Evolutionary conservation across 305 asterid genomes (phyloP), one percentile per base, ranked within the genome.

Genomic region (Euphrasia arctica): DNA sequence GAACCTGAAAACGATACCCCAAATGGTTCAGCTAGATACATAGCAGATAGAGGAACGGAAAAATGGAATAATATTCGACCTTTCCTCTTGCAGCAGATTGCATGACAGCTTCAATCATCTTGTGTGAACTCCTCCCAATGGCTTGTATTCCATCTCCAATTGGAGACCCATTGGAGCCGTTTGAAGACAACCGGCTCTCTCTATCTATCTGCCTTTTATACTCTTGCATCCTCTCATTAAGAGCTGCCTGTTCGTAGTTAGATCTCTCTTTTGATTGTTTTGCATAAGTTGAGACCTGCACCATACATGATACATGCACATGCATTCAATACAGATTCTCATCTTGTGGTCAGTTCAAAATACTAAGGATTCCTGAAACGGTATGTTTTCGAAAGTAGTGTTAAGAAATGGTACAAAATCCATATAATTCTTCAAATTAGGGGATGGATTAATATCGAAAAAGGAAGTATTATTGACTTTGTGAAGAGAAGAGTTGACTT

Each of bases 41-140:
- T 47, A 47, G 64, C 57, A 58, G 49, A 57, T 58, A 54, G 63
- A 60, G 28, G 54, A 65, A 67, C 29, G 56, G 14, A 73, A 58
- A 65, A 65, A 54, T 65, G 50, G 10, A 49, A 78, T 15, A 61
- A 34, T 66, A 67, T 60, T 55, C 55, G 58, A 90, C 98, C 99
- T 95, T 95, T 81, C 99, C 99, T 80, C 80, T 89, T 62, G 99
- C 83, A 60, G 97, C 98, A 47, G 99, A 87, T 78, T 87, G 97
- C 99, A 95, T 91, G 70, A 85, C 97, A 27, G 99, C 99, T 79
- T 95, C 98, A 58, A 95, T 91, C 95, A 87, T 86, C 86, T 95
- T 95, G 84, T 95, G 98, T 13, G 99, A 95, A 79, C 99, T 95
- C 80, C 97, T 80, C 63, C 98, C 96, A 60, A 95, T 85, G 64